Evolutionary conservation across 805 yeast genomes (phyloP).

Genomic region (Candida koratica): DNA sequence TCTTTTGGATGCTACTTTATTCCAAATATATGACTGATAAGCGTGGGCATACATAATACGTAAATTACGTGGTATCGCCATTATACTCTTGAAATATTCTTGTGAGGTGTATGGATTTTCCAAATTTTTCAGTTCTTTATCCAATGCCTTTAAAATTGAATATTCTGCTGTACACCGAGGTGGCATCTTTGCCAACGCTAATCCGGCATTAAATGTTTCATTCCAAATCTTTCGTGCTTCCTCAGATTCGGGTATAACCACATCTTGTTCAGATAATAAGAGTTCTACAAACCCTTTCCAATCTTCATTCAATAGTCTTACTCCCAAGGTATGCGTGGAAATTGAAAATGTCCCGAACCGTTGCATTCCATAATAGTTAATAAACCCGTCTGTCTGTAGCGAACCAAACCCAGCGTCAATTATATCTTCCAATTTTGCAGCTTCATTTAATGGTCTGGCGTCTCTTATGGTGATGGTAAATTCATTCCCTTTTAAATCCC

Average conservation of each 20-base stretch:
- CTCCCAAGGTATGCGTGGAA: constrained; percentile 86
- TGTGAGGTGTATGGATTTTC: constrained; percentile 43
- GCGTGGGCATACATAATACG: constrained; percentile 96
- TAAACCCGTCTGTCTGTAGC: constrained; percentile 67
- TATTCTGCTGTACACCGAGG: constrained; percentile 81
- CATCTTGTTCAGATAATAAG: constrained; percentile 78
- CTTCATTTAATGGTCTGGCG: constrained; percentile 40
- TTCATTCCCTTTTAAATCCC: constrained; percentile 86
- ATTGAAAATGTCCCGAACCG: constrained; percentile 94
- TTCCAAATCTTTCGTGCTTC: constrained; percentile 85
- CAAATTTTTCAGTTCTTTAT: constrained; percentile 45
- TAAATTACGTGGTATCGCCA: constrained; percentile 87
- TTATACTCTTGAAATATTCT: constrained; percentile 73
- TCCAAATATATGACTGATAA: constrained; percentile 96
- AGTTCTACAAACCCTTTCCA: constrained; percentile 80
- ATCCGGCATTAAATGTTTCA: constrained; percentile 59
- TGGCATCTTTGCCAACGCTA: constrained; percentile 77
- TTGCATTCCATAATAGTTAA: constrained; percentile 97
- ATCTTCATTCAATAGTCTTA: constrained; percentile 60
- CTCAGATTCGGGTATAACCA: constrained; percentile 75
- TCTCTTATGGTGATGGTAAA: constrained; percentile 82
- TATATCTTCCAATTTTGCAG: constrained; percentile 35
- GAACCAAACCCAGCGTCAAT: constrained; percentile 54
- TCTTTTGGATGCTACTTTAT: constrained; percentile 74
- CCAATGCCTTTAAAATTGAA: constrained; percentile 60